Evolutionary conservation across 169 alveolate genomes (phyloP).

Genomic region (Cryptosporidium tyzzeri): DNA sequence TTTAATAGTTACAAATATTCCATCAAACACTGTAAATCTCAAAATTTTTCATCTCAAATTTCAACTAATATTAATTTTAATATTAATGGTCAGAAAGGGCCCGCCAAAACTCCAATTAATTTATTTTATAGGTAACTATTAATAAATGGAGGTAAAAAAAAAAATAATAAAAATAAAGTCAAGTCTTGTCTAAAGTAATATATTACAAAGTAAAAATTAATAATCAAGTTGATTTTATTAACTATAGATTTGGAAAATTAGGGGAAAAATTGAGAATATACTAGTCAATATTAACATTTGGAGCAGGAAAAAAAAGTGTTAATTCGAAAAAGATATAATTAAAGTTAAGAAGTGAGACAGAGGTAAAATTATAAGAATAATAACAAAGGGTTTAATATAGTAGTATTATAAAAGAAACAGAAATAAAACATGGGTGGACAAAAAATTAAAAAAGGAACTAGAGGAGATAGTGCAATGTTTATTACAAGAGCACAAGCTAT

Average conservation of each 20-base stretch:
- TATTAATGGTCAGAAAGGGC: neutral
- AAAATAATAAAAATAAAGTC: too few species aligned
- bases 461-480: conserved; percentile 91
- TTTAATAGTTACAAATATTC: too few species aligned
- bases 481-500: conserved; percentile 92
- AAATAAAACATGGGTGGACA: conserved; percentile 65
- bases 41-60: neutral
- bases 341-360: neutral
- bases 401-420: neutral
- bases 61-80: too few species aligned
- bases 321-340: neutral
- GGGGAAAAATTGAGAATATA: neutral
- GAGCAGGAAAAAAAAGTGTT: neutral
- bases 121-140: neutral
- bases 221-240: too few species aligned
- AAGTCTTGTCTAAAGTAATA: neutral
- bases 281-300: neutral
- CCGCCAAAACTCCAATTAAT: neutral
- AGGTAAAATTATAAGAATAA: neutral
- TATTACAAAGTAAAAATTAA: neutral
- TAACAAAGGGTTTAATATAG: neutral
- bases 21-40: neutral
- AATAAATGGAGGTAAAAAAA: neutral
- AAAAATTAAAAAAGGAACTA: conserved; percentile 87
- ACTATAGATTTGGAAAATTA: too few species aligned